Evolutionary conservation across 2,329 filamentous ascomycete genomes (phyloP), one percentile per base, ranked within the genome.

Genomic region (Ilyonectria destructans): DNA sequence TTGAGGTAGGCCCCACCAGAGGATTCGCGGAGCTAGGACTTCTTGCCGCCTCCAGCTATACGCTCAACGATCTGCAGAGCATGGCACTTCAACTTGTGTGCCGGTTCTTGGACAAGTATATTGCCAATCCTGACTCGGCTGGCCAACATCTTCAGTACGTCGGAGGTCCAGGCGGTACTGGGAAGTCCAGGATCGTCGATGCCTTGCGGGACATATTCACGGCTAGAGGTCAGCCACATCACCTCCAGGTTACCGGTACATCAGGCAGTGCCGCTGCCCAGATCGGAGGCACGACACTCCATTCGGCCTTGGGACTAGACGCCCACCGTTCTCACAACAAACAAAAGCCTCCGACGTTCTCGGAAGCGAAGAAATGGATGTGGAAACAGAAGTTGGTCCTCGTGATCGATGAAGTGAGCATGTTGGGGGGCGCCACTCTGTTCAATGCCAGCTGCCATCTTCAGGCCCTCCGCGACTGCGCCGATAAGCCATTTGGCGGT

Each of bases 371-470:
- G 33, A 68, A 68, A 43, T 65, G 19, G 57, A 55, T 49, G 43
- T 68, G 51, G 61, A 65, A 68, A 51, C 43, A 68, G 60, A 68
- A 68, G 57, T 46, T 68, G 37, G 52, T 15, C 17, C 60, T 68
- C 23, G 51, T 68, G 3, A 58, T 68, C 40, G 61, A 68, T 23
- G 61, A 68, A 55, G 61, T 65, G 1, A 68, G 66, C 57, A 68
- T 68, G 56, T 43, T 68, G 1, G 51, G 61, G 45, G 66, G 49
- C 5, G 33, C 61, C 33, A 65, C 57, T 61, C 48, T 68, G 15
- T 65, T 57, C 43, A 21, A 65, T 6, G 56, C 61, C 19, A 62
- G 21, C 57, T 65, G 55, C 21, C 48, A 15, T 35, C 56, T 67
- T 12, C 59, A 64, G 33, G 48, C 59, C 15, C 55, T 67, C 49